These are phyloP conservation scores for Kodamaea neixiangensis DNA, from an alignment of 805 yeast species.

Conservation along the genomic window DNA sequence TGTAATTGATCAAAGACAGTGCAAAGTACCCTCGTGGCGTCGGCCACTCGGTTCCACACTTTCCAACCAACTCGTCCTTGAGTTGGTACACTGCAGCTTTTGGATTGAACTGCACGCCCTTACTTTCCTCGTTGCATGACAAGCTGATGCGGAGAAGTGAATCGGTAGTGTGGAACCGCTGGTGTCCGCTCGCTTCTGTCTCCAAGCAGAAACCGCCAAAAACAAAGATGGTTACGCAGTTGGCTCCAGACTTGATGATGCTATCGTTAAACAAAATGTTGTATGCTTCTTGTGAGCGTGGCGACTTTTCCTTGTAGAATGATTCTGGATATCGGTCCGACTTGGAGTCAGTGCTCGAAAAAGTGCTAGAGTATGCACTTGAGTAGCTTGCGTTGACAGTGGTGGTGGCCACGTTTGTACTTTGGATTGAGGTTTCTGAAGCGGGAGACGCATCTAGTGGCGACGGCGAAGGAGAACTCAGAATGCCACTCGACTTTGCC, in stretches of 20 bases:
- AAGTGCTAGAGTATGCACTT: not conserved
- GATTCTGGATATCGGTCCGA: not conserved
- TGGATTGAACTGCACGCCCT: conserved; percentile 18
- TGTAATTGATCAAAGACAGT: conserved; percentile 27
- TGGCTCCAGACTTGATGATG: conserved; percentile 11
- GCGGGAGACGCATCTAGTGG: conserved; percentile 1
- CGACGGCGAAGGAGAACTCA: conserved; percentile 1
- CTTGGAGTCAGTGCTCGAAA: not conserved
- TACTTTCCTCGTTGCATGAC: conserved; percentile 21
- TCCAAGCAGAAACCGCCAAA: conserved; percentile 40
- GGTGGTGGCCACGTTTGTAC: not conserved
- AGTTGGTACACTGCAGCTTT: conserved; percentile 22
- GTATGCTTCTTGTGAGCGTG: not conserved
- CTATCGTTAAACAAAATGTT: conserved; percentile 12
- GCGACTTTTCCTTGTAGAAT: not conserved
- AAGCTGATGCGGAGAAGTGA: conserved; percentile 40
- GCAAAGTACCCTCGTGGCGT: conserved; percentile 44
- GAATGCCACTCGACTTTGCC: too few species aligned
- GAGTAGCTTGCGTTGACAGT: not conserved
- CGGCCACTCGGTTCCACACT: conserved; percentile 26
- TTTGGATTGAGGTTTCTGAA: not conserved
- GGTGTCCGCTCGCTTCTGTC: conserved; percentile 16
- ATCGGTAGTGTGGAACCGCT: conserved; percentile 30
- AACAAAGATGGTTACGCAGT: conserved; percentile 29
- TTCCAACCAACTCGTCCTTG: conserved; percentile 8